A percentile compares a stretch with the other conserved stretches of the same genome.
phyloP scores from a whole-genome alignment of 495 filamentous ascomycete species.

The Penicillium robsamsonii region DNA sequence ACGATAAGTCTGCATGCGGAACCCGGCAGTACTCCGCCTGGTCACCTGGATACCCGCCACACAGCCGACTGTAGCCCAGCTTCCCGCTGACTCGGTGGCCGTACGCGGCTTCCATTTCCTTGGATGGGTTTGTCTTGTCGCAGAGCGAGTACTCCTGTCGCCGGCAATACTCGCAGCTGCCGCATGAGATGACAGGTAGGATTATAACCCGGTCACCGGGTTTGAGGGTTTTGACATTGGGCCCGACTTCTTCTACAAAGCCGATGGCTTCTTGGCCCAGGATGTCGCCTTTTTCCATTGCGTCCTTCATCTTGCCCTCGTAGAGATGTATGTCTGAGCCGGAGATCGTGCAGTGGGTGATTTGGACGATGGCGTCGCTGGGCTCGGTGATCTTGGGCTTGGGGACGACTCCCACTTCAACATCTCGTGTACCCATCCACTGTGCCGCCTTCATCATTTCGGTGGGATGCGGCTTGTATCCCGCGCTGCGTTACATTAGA shows the following conservation, averaged over 20 bases:
- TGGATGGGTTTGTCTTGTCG: conserved; percentile 65
- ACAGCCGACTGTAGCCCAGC: conserved; percentile 47
- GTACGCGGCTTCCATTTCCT: conserved; percentile 59
- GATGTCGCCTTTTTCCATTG: conserved; percentile 64
- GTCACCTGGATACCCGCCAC: conserved; percentile 70
- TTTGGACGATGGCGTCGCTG: conserved; percentile 33
- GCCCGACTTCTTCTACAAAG: conserved; percentile 33
- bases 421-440: conserved; percentile 27
- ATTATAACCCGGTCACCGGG: conserved; percentile 40
- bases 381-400: conserved; percentile 34
- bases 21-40: conserved; percentile 43
- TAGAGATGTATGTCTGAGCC: conserved; percentile 33
- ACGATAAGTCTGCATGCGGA: conserved; percentile 37
- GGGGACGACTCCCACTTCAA: conserved; percentile 27
- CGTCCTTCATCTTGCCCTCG: conserved; percentile 26
- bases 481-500: background rate
- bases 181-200: conserved; percentile 65
- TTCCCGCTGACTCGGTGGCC: conserved; percentile 29
- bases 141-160: conserved; percentile 59
- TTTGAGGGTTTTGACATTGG: conserved; percentile 25
- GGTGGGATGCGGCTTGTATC: conserved; percentile 27
- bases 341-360: conserved; percentile 37
- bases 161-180: conserved; percentile 33
- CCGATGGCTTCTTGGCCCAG: conserved; percentile 46
- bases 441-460: conserved; percentile 30